Base-by-base conservation (phyloP, 257 asterid species). In the Perilla frutescens region DNA sequence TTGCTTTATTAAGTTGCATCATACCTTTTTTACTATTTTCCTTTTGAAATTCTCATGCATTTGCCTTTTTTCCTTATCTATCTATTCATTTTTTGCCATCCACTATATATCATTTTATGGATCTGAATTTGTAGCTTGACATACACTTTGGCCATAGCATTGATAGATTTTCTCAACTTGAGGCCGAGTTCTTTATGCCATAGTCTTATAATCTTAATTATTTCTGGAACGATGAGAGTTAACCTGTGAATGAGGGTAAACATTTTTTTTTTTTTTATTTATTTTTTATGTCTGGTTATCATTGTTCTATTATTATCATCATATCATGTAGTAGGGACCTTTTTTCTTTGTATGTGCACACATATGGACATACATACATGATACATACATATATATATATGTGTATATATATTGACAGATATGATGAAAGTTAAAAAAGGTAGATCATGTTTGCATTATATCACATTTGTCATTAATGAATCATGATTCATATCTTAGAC, bases 1-100 rank as follows among this genome's bases (percentile, higher is more conserved):
- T 76, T 64, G 50, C 50, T 68, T 67, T 60, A 9, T 73, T 61
- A 73, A 61, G 68, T 76, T 65, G 63, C 70, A 61, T 48, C 70
- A 12, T 48, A 1, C 57, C 1, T 53, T 43, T 65, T 48, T 69
- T 48, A 1, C 40, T 14, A 8, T 47, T 68, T 55, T 14, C 65
- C 43, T 73, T 29, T 44, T 71, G 37, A n/a, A 7, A 36, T 40
- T 20, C 36, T 36, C 50, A 41, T 29, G 64, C 59, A 43, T 75
- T 81, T 41, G 7, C 13, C 1, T 65, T 48, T 13, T 66, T 39
- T 31, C 63, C 45, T 49, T 62, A 15, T 47, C 20, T 40, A 6
- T 67, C 41, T 12, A 51, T 6, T 40, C 8, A 4, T 75, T 40
- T 40, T 68, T 29, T 43, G 13, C 10, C 41, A 20, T 69, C 63